phyloP scores from a whole-genome alignment of 768 basidiomycete species.

The Suillus discolor region DNA sequence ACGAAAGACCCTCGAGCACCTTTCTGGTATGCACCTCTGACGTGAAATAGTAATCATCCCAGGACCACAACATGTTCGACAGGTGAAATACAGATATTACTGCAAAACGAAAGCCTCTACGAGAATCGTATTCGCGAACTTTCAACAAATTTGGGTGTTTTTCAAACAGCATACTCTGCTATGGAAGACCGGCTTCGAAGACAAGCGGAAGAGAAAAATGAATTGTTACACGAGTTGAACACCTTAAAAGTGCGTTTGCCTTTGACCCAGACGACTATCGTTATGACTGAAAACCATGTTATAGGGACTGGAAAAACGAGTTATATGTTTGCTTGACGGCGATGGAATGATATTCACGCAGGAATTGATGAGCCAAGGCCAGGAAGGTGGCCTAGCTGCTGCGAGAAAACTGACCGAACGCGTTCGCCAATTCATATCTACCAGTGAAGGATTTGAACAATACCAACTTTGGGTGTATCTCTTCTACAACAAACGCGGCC shows the following conservation, averaged over 20 bases:
- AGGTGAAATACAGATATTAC: conserved; percentile 32
- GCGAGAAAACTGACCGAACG: conserved; percentile 47
- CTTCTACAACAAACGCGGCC: conserved; percentile 64
- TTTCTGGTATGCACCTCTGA: conserved; percentile 8
- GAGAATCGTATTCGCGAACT: conserved; percentile 23
- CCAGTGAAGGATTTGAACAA: conserved; percentile 25
- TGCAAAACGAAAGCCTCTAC: conserved; percentile 28
- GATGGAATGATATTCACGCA: conserved; percentile 61
- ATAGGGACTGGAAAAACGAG: conserved; percentile 36
- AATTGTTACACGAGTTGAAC: conserved; percentile 28
- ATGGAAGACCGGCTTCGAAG: conserved; percentile 23
- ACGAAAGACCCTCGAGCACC: conserved; percentile 4
- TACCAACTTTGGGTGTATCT: conserved; percentile 62
- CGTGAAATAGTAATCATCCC: background rate
- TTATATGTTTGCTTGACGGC: conserved; percentile 60
- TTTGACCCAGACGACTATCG: background rate
- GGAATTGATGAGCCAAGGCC: conserved; percentile 55
- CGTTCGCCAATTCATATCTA: conserved; percentile 27
- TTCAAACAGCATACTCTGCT: conserved; percentile 28
- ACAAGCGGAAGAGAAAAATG: conserved; percentile 14
- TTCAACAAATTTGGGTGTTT: conserved; percentile 25
- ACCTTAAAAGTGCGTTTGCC: conserved; percentile 26
- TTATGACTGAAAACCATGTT: conserved; percentile 7
- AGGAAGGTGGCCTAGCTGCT: conserved; percentile 58
- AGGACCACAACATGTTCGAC: conserved; percentile 5